Base-by-base conservation (phyloP, 2,329 filamentous ascomycete species). In the Teratosphaeria destructans region DNA sequence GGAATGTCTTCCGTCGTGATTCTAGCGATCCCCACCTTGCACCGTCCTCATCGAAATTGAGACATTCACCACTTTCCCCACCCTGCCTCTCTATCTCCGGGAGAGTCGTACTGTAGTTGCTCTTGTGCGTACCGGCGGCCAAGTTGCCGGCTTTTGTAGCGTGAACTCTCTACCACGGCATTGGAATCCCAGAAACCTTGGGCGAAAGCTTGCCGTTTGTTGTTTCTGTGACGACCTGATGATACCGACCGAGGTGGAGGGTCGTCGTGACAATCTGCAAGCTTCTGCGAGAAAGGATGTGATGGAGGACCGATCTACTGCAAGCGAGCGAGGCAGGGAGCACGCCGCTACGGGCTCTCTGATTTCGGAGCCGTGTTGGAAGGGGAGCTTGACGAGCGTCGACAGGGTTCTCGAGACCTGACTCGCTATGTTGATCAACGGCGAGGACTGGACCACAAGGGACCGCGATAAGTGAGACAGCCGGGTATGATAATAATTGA, bases 91-190 rank as follows among this genome's bases (percentile, higher is more conserved):
- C 43, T 23, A 49, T 49, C 43, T 49, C 43, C 43, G 43, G n/a
- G 43, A 39, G 37, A 39, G 11, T 39, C 5, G 8, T 5, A 49
- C 16, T 23, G 43, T 49, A 49, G 16, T 19, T 19, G 23, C 53
- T 3, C 27, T 29, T 19, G 12, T 23, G n/a, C 10, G 55, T 32
- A 34, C 34, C 55, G 23, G 27, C 55, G 55, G 32, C 55, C 56
- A 49, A 58, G 56, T 47, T 54, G 53, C 32, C 43, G 56, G 56
- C 56, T 27, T 23, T n/a, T 27, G 56, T 54, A 49, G 56, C 56
- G 56, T 58, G 39, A 58, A 52, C 27, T 35, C n/a, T 19, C 23
- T 32, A 29, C 35, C 32, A n/a, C 43, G 27, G 43, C 23, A 26
- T 34, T 49, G 23, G 56, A 47, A 53, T 37, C 37, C 37, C 56